A percentile compares a stretch with the other conserved stretches of the same genome.
phyloP scores from a whole-genome alignment of 1,284 basidiomycete species.

The Cutaneotrichosporon sp. region DNA sequence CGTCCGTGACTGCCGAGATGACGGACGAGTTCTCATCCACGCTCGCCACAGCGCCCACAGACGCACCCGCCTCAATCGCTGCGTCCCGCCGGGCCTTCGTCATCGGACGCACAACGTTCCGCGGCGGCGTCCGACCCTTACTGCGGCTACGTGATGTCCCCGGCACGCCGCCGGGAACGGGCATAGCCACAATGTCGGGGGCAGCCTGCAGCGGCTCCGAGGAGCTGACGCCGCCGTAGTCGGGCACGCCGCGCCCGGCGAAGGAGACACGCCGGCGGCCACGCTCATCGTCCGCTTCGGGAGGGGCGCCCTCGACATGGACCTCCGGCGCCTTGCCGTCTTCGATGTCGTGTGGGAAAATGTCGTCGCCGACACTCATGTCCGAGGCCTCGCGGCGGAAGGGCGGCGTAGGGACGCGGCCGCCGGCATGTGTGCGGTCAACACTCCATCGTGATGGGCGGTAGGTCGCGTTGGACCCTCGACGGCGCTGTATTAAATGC shows the following conservation, averaged over 20 bases:
- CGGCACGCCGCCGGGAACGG: conserved; percentile 1
- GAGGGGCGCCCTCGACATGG: not conserved
- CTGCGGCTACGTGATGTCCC: conserved; percentile 32
- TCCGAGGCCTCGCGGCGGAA: not conserved
- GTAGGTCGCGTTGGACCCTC: conserved; percentile 20
- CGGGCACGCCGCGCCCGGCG: not conserved
- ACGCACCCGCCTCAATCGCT: conserved; percentile 13
- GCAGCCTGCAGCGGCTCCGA: conserved; percentile 1
- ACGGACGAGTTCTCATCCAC: conserved; percentile 5
- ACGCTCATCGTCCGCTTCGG: not conserved
- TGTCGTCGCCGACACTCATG: not conserved
- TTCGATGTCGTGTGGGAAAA: conserved; percentile 13
- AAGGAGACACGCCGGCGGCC: not conserved
- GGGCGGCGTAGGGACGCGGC: not conserved
- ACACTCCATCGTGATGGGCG: conserved; percentile 2
- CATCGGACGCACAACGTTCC: conserved; percentile 20
- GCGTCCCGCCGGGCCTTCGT: conserved; percentile 13
- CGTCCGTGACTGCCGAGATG: conserved; percentile 5
- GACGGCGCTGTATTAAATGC: conserved; percentile 39
- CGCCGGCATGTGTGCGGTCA: not conserved
- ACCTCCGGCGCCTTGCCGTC: not conserved
- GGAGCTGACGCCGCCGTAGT: not conserved
- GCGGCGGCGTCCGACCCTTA: conserved; percentile 36
- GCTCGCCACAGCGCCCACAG: conserved; percentile 3
- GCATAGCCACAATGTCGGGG: not conserved